Evolutionary conservation across 2,329 filamentous ascomycete species (phyloP).

Genomic region (Nigrospora oryzae): DNA sequence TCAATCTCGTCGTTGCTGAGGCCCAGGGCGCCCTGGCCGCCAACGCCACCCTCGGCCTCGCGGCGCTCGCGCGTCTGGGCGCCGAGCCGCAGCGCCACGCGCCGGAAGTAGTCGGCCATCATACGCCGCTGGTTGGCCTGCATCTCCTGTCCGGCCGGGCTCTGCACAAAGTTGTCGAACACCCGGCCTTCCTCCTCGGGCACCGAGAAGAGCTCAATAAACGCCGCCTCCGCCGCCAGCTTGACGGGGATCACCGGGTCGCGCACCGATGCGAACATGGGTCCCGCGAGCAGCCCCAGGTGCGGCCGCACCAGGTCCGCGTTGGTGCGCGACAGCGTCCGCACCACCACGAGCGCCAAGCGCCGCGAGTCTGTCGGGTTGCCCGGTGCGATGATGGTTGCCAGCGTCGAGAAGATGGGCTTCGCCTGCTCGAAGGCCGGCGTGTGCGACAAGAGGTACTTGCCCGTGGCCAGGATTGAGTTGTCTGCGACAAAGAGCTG

Average conservation of each 20-base stretch:
- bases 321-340: constrained; percentile 73
- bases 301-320: constrained; percentile 77
- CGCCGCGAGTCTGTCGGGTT: constrained; percentile 76
- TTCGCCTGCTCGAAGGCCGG: constrained; percentile 68
- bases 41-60: constrained; percentile 74
- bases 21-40: constrained; percentile 63
- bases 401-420: constrained; percentile 70
- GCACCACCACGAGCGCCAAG: constrained; percentile 76
- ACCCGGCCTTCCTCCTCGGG: constrained; percentile 78
- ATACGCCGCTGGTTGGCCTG: constrained; percentile 69
- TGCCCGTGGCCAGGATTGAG: constrained; percentile 80
- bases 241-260: constrained; percentile 94
- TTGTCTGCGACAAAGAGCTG: constrained; percentile 84
- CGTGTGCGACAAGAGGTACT: constrained; percentile 69
- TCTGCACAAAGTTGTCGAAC: constrained; percentile 84
- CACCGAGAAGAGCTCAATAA: constrained; percentile 83
- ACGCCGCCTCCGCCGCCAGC: constrained; percentile 87
- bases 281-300: constrained; percentile 67
- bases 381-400: constrained; percentile 67
- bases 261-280: constrained; percentile 82
- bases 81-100: constrained; percentile 78
- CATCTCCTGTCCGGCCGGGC: constrained; percentile 54
- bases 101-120: constrained; percentile 96
- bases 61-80: constrained; percentile 79
- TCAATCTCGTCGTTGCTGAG: constrained; percentile 86